Base-by-base conservation (phyloP, 176 grass and related monocot species). In the Rhynchospora breviuscula region DNA sequence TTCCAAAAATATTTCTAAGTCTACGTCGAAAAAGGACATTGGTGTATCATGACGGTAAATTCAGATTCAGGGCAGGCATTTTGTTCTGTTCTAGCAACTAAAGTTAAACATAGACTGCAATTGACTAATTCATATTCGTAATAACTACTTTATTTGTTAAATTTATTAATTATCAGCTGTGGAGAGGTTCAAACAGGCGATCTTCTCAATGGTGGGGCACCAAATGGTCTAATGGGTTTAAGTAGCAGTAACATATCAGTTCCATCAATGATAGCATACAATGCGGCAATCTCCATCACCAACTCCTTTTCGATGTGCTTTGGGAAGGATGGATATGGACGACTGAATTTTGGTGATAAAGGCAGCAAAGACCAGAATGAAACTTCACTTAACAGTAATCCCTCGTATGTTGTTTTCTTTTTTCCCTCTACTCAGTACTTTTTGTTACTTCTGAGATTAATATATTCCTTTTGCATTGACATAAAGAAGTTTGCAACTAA, bases 291-390 rank as follows among this genome's bases (percentile, higher is more conserved):
- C 8, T 79, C 91, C 6, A 63, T 87, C 8, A 79, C 91, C 6
- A 63, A 97, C 79, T 90, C 90, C 79, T 97, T 97, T 75, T 94
- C 94, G 19, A 94, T 97, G 92, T 97, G 94, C 88, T 97, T 97
- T 63, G 83, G 92, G 67, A 0, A 1, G 2, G 64, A 92, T 71
- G 94, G 94, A 46, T 0, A 12, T 53, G 94, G 94, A 18, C 85
- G 88, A 78, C 91, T 97, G 57, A 89, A 89, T 86, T 97, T 97
- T 62, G 94, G 94, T 47, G 94, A 94, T 78, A 78, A 51, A 76
- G 94, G 94, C 25, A 67, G 74, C 68, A 7, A 9, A 8, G 83
- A 40, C 22, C 87, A 97, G 83, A n/a, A 81, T 47, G 85, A 94
- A 88, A 97, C 94, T 85, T 69, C 90, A 7, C 88, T 94, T 81